These are phyloP conservation scores for Trichoderma brevicompactum DNA, from an alignment of 2,329 filamentous ascomycete species.

Conservation along the genomic window DNA sequence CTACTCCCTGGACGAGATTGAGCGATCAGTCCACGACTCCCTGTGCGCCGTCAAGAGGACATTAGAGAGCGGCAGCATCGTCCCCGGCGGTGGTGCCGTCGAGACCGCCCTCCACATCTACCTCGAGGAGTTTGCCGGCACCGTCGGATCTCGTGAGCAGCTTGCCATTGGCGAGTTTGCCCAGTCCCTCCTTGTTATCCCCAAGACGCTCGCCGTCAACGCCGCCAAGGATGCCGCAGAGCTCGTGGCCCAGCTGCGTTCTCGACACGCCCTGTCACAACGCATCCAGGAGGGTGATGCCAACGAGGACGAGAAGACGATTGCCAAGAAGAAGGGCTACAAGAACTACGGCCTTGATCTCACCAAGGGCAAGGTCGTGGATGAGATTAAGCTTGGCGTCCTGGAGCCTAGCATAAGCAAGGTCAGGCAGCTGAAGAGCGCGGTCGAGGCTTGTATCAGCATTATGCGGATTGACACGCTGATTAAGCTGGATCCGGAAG, in stretches of 20 bases:
- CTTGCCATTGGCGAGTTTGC: constrained; percentile 98
- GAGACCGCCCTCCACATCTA: constrained; percentile 99
- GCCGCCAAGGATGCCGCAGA: constrained; percentile 96
- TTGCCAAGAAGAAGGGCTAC: constrained; percentile 94
- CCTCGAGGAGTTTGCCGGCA: constrained; percentile 97
- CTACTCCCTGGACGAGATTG: constrained; percentile 97
- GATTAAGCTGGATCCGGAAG: constrained; percentile 95
- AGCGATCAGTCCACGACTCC: constrained; percentile 96
- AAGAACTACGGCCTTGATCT: constrained; percentile 98
- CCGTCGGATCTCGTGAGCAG: constrained; percentile 95
- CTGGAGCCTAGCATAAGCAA: constrained; percentile 98
- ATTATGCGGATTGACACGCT: constrained; percentile 99
- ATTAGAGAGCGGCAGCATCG: constrained; percentile 93
- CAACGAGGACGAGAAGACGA: constrained; percentile 83
- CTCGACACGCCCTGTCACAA: constrained; percentile 91
- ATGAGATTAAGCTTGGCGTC: constrained; percentile 92
- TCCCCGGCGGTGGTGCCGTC: constrained; percentile 93
- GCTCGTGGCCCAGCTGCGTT: constrained; percentile 92
- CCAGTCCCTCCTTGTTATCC: constrained; percentile 89
- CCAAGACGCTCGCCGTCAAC: constrained; percentile 95
- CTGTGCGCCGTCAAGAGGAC: constrained; percentile 97
- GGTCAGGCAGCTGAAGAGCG: constrained; percentile 96
- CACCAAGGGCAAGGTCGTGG: constrained; percentile 84
- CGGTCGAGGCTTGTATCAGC: constrained; percentile 96
- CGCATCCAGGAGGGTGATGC: constrained; percentile 84